Evolutionary conservation across 2,329 filamentous ascomycete genomes (phyloP).

Genomic region (Aureobasidium sp.): DNA sequence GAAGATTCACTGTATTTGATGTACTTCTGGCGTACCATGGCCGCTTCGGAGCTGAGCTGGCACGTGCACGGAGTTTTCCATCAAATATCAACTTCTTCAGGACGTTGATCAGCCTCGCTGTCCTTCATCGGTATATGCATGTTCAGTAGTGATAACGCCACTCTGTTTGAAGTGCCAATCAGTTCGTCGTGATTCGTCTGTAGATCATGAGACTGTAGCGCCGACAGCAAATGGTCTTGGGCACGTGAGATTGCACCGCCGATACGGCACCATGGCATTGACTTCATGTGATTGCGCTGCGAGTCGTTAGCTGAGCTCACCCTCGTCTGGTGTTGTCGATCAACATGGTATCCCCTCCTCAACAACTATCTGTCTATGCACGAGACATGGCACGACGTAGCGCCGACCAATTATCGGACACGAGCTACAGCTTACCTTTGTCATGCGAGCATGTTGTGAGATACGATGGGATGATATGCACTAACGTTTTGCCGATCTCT

Average conservation of each 20-base stretch:
- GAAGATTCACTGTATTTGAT: too few relatives aligned
- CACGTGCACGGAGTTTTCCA: neutral
- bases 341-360: neutral
- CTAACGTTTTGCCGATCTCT: neutral
- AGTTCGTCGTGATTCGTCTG: too few relatives aligned
- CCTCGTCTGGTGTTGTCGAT: neutral
- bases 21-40: neutral
- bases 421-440: neutral
- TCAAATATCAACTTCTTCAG: neutral
- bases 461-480: neutral
- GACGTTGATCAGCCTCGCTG: neutral
- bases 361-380: neutral
- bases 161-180: too few relatives aligned
- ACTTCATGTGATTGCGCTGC: neutral
- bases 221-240: neutral
- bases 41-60: neutral
- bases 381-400: neutral
- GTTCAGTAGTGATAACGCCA: neutral
- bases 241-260: neutral
- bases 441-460: neutral
- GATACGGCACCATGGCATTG: neutral
- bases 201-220: neutral
- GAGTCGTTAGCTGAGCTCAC: neutral
- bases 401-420: neutral
- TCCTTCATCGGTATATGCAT: neutral